These are phyloP conservation scores for Ophiostoma sp. DNA, from an alignment of 2,329 filamentous ascomycete species.

Conservation along the genomic window DNA sequence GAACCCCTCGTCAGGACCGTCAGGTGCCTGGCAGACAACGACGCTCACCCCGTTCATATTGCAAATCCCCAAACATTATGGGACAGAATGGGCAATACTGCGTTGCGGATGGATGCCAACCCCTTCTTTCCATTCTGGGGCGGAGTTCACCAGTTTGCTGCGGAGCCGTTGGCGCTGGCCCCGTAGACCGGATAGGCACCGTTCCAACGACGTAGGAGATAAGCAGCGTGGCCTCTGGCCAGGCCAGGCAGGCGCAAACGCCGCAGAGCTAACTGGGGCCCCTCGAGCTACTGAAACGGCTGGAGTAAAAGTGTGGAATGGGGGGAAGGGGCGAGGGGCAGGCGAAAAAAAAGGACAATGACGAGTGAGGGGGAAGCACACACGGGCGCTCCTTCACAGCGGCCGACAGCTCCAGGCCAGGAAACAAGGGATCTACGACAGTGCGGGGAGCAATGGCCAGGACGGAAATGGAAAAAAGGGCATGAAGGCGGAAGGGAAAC, in stretches of 20 bases:
- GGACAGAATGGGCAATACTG: neutral
- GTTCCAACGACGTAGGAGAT: neutral
- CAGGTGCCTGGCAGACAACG: neutral
- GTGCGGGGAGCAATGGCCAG: constrained; percentile 22
- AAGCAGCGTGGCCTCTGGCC: neutral
- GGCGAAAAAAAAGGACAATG: neutral
- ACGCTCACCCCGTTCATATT: no score
- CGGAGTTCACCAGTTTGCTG: constrained; percentile 17
- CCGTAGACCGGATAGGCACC: constrained; percentile 1
- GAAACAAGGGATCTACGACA: constrained; percentile 16
- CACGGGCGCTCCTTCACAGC: neutral
- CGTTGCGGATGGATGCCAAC: constrained; percentile 17
- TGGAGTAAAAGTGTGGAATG: neutral
- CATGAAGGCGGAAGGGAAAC: constrained; percentile 1
- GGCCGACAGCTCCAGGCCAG: neutral
- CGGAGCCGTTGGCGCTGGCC: constrained; percentile 22
- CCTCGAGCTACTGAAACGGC: neutral
- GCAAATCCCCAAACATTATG: neutral
- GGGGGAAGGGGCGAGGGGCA: neutral
- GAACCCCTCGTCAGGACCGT: neutral
- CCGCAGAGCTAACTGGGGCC: neutral
- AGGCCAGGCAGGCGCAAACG: neutral
- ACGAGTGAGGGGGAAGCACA: constrained; percentile 3
- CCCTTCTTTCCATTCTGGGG: constrained; percentile 5
- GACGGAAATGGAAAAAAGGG: constrained; percentile 12